These are phyloP conservation scores for Cocos nucifera DNA, from an alignment of 176 grass and related monocot genomes.

Conservation along the genomic window DNA sequence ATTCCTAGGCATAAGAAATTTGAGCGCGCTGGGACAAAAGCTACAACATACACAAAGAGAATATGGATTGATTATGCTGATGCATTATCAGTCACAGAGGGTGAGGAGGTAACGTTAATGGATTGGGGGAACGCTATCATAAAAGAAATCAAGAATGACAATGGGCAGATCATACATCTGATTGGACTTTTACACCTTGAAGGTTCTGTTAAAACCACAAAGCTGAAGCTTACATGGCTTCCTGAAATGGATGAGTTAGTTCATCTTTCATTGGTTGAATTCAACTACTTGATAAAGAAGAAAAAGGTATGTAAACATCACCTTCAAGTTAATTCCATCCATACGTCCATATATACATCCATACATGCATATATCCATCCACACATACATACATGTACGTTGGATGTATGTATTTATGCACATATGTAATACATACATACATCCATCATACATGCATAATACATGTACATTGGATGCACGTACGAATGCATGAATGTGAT, in stretches of 20 bases:
- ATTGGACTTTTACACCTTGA: slow-evolving; percentile 78
- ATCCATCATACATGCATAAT: too few species aligned
- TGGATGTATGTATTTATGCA: too few species aligned
- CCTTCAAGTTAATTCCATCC: background rate
- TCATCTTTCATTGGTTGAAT: slow-evolving; percentile 61
- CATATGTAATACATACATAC: too few species aligned
- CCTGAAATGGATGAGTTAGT: slow-evolving; percentile 72
- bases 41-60: slow-evolving; percentile 62
- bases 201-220: slow-evolving; percentile 80
- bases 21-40: slow-evolving; percentile 74
- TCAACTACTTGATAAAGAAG: slow-evolving; percentile 89
- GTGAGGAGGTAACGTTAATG: slow-evolving; percentile 92
- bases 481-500: too few species aligned
- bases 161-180: slow-evolving; percentile 51
- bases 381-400: too few species aligned
- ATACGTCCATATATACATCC: too few species aligned
- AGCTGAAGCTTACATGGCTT: slow-evolving; percentile 88
- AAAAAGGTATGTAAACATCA: slow-evolving; percentile 55
- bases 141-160: slow-evolving; percentile 70
- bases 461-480: too few species aligned
- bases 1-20: slow-evolving; percentile 93
- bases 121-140: slow-evolving; percentile 95
- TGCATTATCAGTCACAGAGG: slow-evolving; percentile 41
- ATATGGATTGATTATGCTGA: slow-evolving; percentile 73
- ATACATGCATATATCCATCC: too few species aligned